Conservation (phyloP, 306 rosid species). For the Quercus robur region DNA sequence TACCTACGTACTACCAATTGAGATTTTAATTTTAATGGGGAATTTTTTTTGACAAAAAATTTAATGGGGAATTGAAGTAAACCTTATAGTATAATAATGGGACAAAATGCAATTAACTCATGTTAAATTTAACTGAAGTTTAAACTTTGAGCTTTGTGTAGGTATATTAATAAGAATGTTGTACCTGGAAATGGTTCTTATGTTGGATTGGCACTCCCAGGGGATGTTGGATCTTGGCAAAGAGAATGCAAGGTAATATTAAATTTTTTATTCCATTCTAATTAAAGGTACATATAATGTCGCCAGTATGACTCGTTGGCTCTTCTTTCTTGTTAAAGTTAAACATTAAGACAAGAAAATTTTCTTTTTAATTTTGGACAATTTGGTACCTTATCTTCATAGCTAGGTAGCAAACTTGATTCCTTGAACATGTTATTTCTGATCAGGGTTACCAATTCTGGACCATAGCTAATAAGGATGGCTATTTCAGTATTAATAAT, state of each 20-base stretch:
- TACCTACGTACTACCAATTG: too few species aligned
- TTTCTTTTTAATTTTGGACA: too few species aligned
- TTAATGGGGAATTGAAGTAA: too few species aligned
- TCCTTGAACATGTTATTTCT: neutral
- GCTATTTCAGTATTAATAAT: conserved; percentile 52
- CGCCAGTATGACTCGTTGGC: neutral
- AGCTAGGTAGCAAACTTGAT: neutral
- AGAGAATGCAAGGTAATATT: conserved; percentile 74
- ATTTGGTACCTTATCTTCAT: neutral
- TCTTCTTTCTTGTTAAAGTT: neutral
- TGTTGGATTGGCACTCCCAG: conserved; percentile 85
- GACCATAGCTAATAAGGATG: conserved; percentile 61
- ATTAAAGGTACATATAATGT: too few species aligned
- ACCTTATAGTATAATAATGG: too few species aligned
- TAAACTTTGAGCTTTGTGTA: conserved; percentile 6
- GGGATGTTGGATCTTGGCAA: conserved; percentile 92
- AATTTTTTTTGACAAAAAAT: too few species aligned
- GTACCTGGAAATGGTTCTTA: conserved; percentile 60
- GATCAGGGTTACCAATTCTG: conserved; percentile 83
- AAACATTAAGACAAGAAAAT: neutral
- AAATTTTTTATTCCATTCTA: neutral
- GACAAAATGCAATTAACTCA: neutral
- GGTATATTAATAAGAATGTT: conserved; percentile 39
- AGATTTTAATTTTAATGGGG: too few species aligned
- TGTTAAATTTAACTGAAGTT: neutral